Evolutionary conservation across 2,329 filamentous ascomycete genomes (phyloP).

Genomic region (Stemphylium beticola): DNA sequence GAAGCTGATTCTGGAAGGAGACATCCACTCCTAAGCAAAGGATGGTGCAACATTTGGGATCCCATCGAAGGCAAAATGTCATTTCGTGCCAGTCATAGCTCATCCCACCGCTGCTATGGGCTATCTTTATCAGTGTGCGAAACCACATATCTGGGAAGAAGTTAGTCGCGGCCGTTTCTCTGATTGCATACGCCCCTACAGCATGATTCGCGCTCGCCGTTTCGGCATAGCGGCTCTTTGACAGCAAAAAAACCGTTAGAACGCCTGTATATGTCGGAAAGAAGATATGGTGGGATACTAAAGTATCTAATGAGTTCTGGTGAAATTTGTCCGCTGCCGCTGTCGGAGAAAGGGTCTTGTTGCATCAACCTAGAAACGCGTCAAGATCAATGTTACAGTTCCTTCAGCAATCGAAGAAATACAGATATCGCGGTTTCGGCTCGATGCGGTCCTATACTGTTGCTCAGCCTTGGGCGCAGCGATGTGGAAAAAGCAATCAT

Average conservation of each 20-base stretch:
- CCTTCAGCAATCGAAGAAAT: not conserved
- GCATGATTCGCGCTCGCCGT: conserved; percentile 8
- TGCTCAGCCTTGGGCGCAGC: not conserved
- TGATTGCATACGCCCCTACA: not conserved
- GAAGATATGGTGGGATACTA: conserved; percentile 14
- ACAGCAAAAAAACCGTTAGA: conserved; percentile 27
- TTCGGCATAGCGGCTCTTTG: not conserved
- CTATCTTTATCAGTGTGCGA: conserved; percentile 19
- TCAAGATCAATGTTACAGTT: not conserved
- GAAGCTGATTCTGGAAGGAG: conserved; percentile 9
- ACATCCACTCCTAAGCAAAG: conserved; percentile 17
- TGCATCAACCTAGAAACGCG: not conserved
- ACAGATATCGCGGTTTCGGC: not conserved
- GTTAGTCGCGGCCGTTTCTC: not conserved
- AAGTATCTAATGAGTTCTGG: conserved; percentile 16
- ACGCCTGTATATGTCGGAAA: conserved; percentile 16
- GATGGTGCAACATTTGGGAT: not conserved
- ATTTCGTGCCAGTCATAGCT: conserved; percentile 26
- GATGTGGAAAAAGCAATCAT: not conserved
- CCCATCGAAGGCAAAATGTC: conserved; percentile 24
- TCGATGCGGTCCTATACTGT: not conserved
- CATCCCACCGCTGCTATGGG: not conserved
- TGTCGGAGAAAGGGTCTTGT: not conserved
- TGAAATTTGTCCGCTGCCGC: conserved; percentile 11
- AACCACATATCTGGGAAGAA: conserved; percentile 17